A percentile compares a stretch with the other conserved stretches of the same genome.
These are phyloP conservation scores for Tuber aestivum DNA, from an alignment of 495 filamentous ascomycete genomes.

Conservation along the genomic window DNA sequence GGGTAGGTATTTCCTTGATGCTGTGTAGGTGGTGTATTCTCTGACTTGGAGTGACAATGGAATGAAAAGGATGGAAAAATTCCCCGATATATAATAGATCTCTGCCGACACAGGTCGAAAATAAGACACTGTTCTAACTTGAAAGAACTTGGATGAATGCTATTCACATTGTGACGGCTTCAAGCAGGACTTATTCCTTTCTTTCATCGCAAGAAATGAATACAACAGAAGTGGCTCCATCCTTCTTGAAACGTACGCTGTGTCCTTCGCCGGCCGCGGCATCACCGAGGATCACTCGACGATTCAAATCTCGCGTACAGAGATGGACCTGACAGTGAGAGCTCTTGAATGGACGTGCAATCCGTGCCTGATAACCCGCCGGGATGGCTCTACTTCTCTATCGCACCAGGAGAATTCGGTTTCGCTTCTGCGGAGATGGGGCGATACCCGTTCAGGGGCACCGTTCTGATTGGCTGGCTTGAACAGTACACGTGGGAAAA, in stretches of 20 bases:
- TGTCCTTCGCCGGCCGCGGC: background rate
- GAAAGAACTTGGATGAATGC: background rate
- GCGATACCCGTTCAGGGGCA: background rate
- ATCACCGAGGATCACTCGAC: background rate
- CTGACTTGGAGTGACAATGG: background rate
- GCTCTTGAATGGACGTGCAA: background rate
- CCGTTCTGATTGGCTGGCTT: background rate
- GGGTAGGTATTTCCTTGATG: background rate
- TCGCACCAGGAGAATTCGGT: background rate
- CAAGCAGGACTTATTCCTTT: background rate
- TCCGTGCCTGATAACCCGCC: background rate
- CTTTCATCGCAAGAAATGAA: background rate
- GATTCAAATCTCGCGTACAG: background rate
- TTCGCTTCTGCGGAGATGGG: background rate
- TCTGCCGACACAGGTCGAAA: background rate
- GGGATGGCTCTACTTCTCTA: background rate
- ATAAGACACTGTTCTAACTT: background rate
- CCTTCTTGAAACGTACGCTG: background rate
- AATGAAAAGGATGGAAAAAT: background rate
- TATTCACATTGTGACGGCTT: background rate
- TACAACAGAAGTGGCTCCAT: background rate
- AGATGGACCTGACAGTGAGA: background rate
- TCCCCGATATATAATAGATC: background rate
- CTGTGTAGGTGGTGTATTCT: background rate
- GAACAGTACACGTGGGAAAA: background rate